Base-by-base conservation (phyloP, 352 stramenopile species). In the Phytophthora chlamydospora region DNA sequence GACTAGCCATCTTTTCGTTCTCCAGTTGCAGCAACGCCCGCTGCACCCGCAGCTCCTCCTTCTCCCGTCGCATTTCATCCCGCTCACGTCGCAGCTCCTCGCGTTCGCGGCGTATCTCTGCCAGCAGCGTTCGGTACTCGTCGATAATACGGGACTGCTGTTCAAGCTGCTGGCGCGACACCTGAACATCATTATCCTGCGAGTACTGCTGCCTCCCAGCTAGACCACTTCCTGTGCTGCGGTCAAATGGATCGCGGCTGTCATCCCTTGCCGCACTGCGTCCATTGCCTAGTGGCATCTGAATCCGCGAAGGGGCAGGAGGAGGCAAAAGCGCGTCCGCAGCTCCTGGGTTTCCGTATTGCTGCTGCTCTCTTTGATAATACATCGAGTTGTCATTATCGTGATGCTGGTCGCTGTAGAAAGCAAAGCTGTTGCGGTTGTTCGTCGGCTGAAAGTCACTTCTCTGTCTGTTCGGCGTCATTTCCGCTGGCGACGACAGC, bases 41-140 rank as follows among this genome's bases (percentile, higher is more conserved):
- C 31, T 93, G 81, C 21, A 90, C 71, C 1, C 82, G 80, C n/a
- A 93, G n/a, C 19, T 89, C 80, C 32, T 93, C 84, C 41, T 86
- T 89, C 44, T 91, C 84, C 3, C 68, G 69, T 2, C 82, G 78
- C 8, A 90, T 24, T 35, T 90, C 82, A 17, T 91, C 82, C 39
- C 80, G 80, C 45, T 93, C 84, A 12, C 76, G 76, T 3, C 84
- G 82, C 2, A 93, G 58, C 58, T 91, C 78, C n/a, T 88, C 76
- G 7, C 82, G 80, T 58, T 93, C 84, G 38, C 71, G 74, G 6
- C 84, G 84, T 62, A 93, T 91, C 59, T 90, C 84, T 16, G 54
- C 44, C 34, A 93, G 51, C 0, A 93, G 62, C n/a, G 62, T 63
- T 2, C 79, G 77, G 49, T 93, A 93, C 31, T 93, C 82, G 13